Conservation (phyloP, 176 grass and related monocot species). For the Themeda triandra region DNA sequence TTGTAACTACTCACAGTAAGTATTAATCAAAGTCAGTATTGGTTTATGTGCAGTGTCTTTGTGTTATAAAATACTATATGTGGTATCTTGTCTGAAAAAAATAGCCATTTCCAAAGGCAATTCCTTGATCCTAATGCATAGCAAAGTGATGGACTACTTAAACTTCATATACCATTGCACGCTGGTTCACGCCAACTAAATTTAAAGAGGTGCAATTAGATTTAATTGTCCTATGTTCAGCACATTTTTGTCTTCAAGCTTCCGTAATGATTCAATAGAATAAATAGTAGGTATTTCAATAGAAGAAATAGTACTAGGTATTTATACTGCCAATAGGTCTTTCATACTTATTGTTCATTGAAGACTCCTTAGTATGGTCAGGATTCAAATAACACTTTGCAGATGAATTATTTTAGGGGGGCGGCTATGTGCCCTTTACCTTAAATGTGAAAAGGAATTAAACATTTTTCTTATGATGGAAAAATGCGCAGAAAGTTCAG, state of each 20-base stretch:
- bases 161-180: neutral
- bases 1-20: neutral
- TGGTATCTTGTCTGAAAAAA: neutral
- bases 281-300: no score
- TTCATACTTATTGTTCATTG: neutral
- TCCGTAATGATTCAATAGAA: neutral
- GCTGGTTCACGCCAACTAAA: neutral
- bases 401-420: neutral
- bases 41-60: neutral
- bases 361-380: neutral
- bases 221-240: neutral
- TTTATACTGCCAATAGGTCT: neutral
- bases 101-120: neutral
- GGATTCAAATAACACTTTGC: neutral
- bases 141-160: neutral
- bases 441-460: neutral
- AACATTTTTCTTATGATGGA: neutral
- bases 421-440: neutral
- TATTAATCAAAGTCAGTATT: neutral
- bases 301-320: neutral
- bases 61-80: neutral
- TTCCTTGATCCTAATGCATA: neutral
- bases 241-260: neutral
- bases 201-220: conserved; percentile 3
- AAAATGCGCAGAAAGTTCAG: neutral